Base-by-base conservation (phyloP, 768 basidiomycete species). In the Mycena amicta region DNA sequence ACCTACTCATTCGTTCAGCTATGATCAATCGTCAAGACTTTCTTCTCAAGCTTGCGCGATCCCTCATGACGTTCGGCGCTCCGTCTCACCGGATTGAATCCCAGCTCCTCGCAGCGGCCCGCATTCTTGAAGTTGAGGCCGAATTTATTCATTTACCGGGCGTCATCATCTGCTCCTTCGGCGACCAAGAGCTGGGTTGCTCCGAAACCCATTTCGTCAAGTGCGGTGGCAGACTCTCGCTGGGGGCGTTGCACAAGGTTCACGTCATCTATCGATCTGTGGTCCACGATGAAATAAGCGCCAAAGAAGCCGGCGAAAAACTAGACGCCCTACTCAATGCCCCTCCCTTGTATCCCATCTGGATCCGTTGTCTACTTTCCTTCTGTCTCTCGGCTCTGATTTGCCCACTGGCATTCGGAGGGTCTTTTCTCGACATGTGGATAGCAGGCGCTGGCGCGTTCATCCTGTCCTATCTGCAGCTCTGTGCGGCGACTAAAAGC, bases 51-150 rank as follows among this genome's bases (percentile, higher is more conserved):
- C 82, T 97, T 26, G 92, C 93, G 16, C 83, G 88, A 59, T 87
- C 92, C 18, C 78, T 97, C 39, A 95, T 98, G 91, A 87, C 87
- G 13, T 95, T 92, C 68, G 93, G 94, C 4, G 92, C 94, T 18
- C 93, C 94, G 0, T 93, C 92, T 23, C 95, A 98, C 74, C 86
- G 95, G 29, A 91, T 98, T 59, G 94, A 96, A 73, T 89, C 93
- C 2, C 95, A 97, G 70, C 85, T 98, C 37, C 80, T 89, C 29
- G 90, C 94, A 11, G 92, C 92, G 6, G 92, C 95, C 0, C 83
- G 87, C 16, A 93, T 95, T 52, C 86, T 98, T 18, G 93, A 95
- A 66, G 85, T 97, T 54, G 87, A 93, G 70, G 92, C 93, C 45
- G 92, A 95, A 70, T 95, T 95, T 69, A 89, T 96, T 39, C 90